A percentile compares a stretch with the other conserved stretches of the same genome.
Conservation (phyloP, 805 yeast species). For the Yamadazyma akitaensis region DNA sequence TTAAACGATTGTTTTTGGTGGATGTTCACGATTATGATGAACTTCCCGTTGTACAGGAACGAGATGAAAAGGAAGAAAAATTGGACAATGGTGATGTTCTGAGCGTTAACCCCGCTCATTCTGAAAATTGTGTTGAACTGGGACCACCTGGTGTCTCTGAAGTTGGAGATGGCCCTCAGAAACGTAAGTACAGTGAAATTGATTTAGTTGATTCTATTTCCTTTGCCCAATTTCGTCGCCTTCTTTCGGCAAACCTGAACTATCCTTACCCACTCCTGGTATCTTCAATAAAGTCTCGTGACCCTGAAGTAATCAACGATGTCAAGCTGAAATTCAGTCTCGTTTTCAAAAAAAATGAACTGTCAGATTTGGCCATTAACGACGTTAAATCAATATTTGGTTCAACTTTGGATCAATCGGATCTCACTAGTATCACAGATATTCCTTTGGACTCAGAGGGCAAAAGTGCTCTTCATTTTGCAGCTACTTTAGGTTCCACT, state of each 20-base stretch:
- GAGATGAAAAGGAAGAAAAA: constrained; percentile 9
- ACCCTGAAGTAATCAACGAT: constrained; percentile 27
- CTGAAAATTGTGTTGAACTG: not conserved
- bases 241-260: constrained; percentile 23
- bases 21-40: constrained; percentile 44
- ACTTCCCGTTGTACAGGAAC: constrained; percentile 26
- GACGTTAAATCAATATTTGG: constrained; percentile 26
- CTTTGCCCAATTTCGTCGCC: constrained; percentile 4
- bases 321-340: constrained; percentile 32
- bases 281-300: constrained; percentile 16
- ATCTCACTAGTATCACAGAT: constrained; percentile 20
- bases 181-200: constrained; percentile 14
- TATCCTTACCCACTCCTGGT: constrained; percentile 37
- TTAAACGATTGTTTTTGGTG: constrained; percentile 36
- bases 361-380: constrained; percentile 15
- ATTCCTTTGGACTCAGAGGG: constrained; percentile 38
- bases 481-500: constrained; percentile 37
- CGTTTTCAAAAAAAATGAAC: constrained; percentile 31
- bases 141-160: not conserved
- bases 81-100: constrained; percentile 14
- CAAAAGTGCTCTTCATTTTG: constrained; percentile 43
- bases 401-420: constrained; percentile 18
- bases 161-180: constrained; percentile 16
- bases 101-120: not conserved
- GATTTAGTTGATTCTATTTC: not conserved